Conservation (phyloP, 2,329 filamentous ascomycete genomes). For the Botryotinia narcissicola region DNA sequence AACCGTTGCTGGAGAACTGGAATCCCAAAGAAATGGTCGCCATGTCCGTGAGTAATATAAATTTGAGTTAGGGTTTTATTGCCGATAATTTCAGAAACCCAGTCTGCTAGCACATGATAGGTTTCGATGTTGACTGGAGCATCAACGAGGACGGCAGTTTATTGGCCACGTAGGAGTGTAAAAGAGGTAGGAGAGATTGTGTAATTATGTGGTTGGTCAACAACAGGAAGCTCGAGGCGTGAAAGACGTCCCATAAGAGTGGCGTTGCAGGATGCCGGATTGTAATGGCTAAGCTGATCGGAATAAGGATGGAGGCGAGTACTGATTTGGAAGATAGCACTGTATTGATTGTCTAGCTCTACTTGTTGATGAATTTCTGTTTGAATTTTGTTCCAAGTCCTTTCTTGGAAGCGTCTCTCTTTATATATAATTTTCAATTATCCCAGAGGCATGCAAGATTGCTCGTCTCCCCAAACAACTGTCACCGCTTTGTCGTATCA, state of each 20-base stretch:
- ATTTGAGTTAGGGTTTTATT: slow-evolving; percentile 38
- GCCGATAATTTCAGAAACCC: slow-evolving; percentile 39
- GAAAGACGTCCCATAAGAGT: background rate
- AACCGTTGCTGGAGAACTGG: slow-evolving; percentile 36
- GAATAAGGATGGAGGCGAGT: background rate
- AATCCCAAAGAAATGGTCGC: slow-evolving; percentile 43
- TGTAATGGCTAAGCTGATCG: background rate
- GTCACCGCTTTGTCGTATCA: background rate
- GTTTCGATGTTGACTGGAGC: background rate
- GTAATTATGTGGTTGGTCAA: background rate
- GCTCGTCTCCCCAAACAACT: too few relatives aligned
- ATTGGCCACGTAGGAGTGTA: background rate
- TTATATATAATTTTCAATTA: background rate
- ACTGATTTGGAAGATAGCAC: background rate
- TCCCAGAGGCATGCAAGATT: background rate
- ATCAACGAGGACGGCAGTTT: slow-evolving; percentile 5
- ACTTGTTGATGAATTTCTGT: background rate
- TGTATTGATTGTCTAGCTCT: background rate
- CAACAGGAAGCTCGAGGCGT: background rate
- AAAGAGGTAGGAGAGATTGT: background rate
- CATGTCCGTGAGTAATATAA: slow-evolving; percentile 44
- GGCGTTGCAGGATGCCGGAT: background rate
- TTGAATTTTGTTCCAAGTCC: too few relatives aligned
- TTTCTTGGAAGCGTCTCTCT: too few relatives aligned
- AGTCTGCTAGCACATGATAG: slow-evolving; percentile 35